Percentiles rank a stretch among this genome's conserved stretches.
Evolutionary conservation across 2,329 filamentous ascomycete genomes (phyloP).

Genomic region (Colletotrichum noveboracense): DNA sequence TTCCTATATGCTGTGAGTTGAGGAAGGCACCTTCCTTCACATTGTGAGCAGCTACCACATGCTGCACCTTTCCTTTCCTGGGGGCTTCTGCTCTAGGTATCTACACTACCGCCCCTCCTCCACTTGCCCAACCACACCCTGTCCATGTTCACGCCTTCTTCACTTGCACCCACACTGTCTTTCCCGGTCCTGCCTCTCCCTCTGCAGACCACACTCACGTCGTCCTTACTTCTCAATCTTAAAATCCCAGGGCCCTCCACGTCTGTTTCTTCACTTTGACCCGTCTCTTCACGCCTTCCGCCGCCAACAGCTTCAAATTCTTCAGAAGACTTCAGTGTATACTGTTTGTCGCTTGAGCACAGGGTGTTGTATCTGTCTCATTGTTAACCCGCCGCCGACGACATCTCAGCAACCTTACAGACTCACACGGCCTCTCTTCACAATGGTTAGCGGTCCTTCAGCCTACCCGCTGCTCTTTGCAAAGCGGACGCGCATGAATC

Average conservation of each 20-base stretch:
- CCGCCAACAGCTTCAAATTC: background rate
- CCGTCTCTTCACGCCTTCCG: background rate
- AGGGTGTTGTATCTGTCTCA: background rate
- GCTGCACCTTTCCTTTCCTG: background rate
- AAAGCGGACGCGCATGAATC: conserved; percentile 25
- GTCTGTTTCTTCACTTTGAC: background rate
- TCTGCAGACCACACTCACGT: background rate
- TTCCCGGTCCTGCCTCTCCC: background rate
- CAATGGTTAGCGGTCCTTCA: conserved; percentile 6
- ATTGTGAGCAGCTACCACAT: background rate
- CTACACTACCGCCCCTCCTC: background rate
- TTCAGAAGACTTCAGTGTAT: background rate
- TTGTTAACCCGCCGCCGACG: background rate
- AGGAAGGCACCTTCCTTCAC: background rate
- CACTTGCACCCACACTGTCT: background rate
- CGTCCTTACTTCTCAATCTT: background rate
- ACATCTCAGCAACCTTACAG: background rate
- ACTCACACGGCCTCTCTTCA: background rate
- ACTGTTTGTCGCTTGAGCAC: background rate
- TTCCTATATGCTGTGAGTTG: background rate
- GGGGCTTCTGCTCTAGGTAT: background rate
- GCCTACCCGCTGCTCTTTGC: conserved; percentile 13
- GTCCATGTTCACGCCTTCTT: background rate
- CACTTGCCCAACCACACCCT: background rate
- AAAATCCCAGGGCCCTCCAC: background rate